These are phyloP conservation scores for Orbilia blumenaviensis DNA, from an alignment of 2,329 filamentous ascomycete species.

Conservation along the genomic window DNA sequence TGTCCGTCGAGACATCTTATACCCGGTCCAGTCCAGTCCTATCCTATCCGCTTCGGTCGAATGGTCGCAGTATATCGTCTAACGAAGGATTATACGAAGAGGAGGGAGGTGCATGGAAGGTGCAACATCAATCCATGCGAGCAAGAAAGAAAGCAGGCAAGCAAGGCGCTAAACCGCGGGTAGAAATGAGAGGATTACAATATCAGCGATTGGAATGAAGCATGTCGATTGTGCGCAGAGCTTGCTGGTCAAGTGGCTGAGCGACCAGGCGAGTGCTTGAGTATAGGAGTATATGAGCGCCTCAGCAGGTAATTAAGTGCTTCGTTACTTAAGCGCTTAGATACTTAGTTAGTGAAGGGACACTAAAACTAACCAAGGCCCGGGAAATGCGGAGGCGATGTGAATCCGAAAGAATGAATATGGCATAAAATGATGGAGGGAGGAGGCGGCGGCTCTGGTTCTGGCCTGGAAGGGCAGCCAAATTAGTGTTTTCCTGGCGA, in stretches of 20 bases:
- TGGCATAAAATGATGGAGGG: not conserved
- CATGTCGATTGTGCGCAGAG: too few relatives aligned
- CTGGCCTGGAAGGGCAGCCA: constrained; percentile 28
- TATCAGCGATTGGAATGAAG: not conserved
- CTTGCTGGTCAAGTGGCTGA: not conserved
- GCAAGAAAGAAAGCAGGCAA: too few relatives aligned
- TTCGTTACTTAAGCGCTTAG: too few relatives aligned
- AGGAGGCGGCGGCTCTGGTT: too few relatives aligned
- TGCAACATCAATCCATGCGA: not conserved
- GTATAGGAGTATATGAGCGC: too few relatives aligned
- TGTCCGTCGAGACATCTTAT: constrained; percentile 41
- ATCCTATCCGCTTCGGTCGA: too few relatives aligned
- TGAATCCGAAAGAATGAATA: not conserved
- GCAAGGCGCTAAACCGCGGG: not conserved
- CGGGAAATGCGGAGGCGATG: not conserved
- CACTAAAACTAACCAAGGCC: not conserved
- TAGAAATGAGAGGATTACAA: not conserved
- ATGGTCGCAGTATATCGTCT: too few relatives aligned
- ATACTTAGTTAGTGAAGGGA: not conserved
- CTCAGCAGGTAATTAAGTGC: too few relatives aligned
- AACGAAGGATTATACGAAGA: too few relatives aligned
- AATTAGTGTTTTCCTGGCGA: constrained; percentile 34
- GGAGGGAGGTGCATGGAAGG: not conserved
- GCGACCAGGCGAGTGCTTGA: not conserved
- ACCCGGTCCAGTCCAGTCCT: too few relatives aligned